Base-by-base conservation (phyloP, 2,329 filamentous ascomycete species). In the Pestalotiopsis sp. region DNA sequence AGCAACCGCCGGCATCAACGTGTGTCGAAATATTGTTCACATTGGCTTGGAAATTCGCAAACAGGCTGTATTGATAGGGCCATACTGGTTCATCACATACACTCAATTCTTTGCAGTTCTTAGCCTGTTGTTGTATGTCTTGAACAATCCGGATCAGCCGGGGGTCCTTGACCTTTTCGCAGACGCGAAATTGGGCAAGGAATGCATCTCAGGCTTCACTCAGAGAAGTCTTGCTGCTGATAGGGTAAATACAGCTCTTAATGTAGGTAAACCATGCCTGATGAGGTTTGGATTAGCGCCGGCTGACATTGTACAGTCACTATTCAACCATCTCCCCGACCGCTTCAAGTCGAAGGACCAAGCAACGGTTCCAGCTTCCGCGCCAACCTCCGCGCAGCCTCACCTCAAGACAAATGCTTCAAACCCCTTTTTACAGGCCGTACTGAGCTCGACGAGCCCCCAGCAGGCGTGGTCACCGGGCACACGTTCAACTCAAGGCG, bases 31-130 rank as follows among this genome's bases (percentile, higher is more conserved):
- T 75, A 92, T 94, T 70, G 87, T 95, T 41, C 92, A 94, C 75
- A 93, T 94, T 68, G 91, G 90, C 4, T 85, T 89, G n/a, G 90
- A 94, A 74, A 94, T 94, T 81, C 90, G 91, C 72, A 90, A 89
- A 76, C 87, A 90, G 73, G 87, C 89, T 6, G 83, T 93, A 7
- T 82, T 94, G 23, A 90, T 91, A 71, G 92, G 92, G 1, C 91
- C 92, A 0, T 94, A 93, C 78, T 95, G 92, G 92, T 94, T 94
- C 76, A 91, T 92, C 75, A 89, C 94, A 78, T 94, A 93, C 76
- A 93, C 92, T 1, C 91, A 92, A 5, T 94, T 93, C 80, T 94
- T 94, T 76, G 90, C 91, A 11, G 91, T 94, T 36, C 81, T 95
- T 14, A 93, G 92, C 0, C 83, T 95, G 63, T 84, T 94, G 0